Conservation (phyloP, 2,329 filamentous ascomycete species). For the Metarhizium sp. region DNA sequence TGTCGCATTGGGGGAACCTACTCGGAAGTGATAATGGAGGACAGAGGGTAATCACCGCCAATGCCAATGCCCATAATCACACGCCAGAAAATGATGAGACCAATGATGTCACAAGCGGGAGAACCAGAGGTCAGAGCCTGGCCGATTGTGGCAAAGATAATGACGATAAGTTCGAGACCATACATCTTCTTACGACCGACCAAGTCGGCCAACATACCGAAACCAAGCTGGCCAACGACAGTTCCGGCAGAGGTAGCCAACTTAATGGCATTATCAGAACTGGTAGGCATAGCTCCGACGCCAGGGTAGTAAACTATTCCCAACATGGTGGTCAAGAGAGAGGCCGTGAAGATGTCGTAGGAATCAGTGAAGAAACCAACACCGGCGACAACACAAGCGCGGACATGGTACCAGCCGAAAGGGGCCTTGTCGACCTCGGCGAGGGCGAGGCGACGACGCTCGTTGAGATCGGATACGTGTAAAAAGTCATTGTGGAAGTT, state of each 20-base stretch:
- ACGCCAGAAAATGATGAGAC: conserved; percentile 71
- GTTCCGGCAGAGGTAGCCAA: conserved; percentile 76
- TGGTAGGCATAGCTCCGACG: conserved; percentile 50
- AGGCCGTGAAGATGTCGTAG: conserved; percentile 74
- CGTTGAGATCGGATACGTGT: conserved; percentile 60
- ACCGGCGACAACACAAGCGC: conserved; percentile 67
- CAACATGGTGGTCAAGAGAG: conserved; percentile 64
- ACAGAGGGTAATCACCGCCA: conserved; percentile 63
- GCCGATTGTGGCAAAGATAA: conserved; percentile 68
- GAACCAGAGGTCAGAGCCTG: conserved; percentile 59
- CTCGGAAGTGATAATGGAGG: conserved; percentile 77
- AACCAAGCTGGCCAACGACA: conserved; percentile 72
- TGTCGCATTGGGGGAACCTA: conserved; percentile 23
- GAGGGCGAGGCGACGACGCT: conserved; percentile 69
- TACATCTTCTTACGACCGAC: conserved; percentile 66
- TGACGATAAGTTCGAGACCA: conserved; percentile 69
- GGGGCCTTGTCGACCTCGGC: conserved; percentile 74
- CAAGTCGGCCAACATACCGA: conserved; percentile 69
- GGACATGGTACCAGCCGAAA: conserved; percentile 78
- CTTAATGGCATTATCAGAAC: conserved; percentile 74
- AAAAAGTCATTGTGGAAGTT: conserved; percentile 69
- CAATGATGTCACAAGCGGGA: conserved; percentile 51
- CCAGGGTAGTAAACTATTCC: conserved; percentile 66
- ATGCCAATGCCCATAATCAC: conserved; percentile 53
- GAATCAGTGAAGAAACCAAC: conserved; percentile 86